phyloP scores from a whole-genome alignment of 2,329 filamentous ascomycete species.

The Claviceps maximensis region DNA sequence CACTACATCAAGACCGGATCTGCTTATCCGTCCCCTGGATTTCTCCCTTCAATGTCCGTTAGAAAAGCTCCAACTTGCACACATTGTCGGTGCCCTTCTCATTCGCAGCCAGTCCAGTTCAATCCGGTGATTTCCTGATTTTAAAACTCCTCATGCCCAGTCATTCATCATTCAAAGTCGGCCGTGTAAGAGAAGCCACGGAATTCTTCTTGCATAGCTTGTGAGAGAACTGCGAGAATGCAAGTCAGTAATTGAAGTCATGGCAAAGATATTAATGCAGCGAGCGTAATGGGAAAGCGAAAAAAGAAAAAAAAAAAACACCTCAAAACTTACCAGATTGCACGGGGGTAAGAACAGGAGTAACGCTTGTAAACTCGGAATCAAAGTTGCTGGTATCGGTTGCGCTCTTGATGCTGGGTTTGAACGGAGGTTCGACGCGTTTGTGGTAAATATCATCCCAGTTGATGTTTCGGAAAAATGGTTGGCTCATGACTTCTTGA shows the following conservation, averaged over 20 bases:
- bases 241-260: neutral
- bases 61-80: no score
- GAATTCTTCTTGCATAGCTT: conserved; percentile 99
- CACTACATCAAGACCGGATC: neutral
- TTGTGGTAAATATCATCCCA: conserved; percentile 99
- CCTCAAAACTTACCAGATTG: conserved; percentile 82
- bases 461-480: conserved; percentile 94
- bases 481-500: conserved; percentile 96
- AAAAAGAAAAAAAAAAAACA: neutral
- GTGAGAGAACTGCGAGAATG: conserved; percentile 60
- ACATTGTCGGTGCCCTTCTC: no score
- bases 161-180: conserved; percentile 55
- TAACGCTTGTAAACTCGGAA: conserved; percentile 95
- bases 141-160: neutral
- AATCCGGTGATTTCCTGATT: no score
- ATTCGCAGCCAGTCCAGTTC: no score
- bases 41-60: no score
- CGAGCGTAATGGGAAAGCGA: neutral
- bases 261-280: no score
- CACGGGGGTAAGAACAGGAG: conserved; percentile 89
- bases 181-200: conserved; percentile 95
- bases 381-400: conserved; percentile 99
- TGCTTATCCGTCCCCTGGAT: neutral
- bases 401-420: conserved; percentile 77
- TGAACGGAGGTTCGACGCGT: conserved; percentile 75